Evolutionary conservation across 2,329 filamentous ascomycete species (phyloP).

Genomic region (Parastagonospora nodorum): DNA sequence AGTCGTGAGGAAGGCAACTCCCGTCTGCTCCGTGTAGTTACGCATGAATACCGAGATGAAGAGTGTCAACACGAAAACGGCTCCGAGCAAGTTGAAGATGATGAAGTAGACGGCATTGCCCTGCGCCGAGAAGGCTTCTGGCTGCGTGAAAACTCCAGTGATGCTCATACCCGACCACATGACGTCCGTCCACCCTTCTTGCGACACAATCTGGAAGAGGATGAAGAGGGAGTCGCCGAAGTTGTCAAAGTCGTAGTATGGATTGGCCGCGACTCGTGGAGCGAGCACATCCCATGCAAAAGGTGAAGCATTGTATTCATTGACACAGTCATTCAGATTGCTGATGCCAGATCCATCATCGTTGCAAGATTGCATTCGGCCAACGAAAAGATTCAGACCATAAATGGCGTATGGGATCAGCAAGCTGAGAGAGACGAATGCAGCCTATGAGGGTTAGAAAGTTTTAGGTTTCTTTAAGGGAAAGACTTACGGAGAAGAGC

Average conservation of each 20-base stretch:
- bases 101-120: slow-evolving; percentile 95
- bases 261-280: slow-evolving; percentile 79
- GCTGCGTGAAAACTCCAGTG: slow-evolving; percentile 76
- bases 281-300: slow-evolving; percentile 85
- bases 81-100: slow-evolving; percentile 92
- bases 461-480: neutral
- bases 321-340: slow-evolving; percentile 75
- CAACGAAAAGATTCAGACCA: slow-evolving; percentile 89
- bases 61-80: slow-evolving; percentile 93
- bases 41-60: slow-evolving; percentile 99
- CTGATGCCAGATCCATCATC: slow-evolving; percentile 64
- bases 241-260: slow-evolving; percentile 90
- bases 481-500: slow-evolving; percentile 72
- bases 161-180: slow-evolving; percentile 84
- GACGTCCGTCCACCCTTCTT: slow-evolving; percentile 97
- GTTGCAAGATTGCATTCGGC: slow-evolving; percentile 80
- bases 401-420: slow-evolving; percentile 97
- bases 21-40: slow-evolving; percentile 98
- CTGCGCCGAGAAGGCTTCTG: slow-evolving; percentile 68
- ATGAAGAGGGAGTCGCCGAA: slow-evolving; percentile 94
- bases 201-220: slow-evolving; percentile 97
- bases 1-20: slow-evolving; percentile 91
- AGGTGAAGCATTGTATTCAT: slow-evolving; percentile 77
- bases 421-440: slow-evolving; percentile 91
- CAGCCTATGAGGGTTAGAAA: slow-evolving; percentile 59